Conservation (phyloP, 2,329 filamentous ascomycete genomes). For the Beauveria brongniartii region DNA sequence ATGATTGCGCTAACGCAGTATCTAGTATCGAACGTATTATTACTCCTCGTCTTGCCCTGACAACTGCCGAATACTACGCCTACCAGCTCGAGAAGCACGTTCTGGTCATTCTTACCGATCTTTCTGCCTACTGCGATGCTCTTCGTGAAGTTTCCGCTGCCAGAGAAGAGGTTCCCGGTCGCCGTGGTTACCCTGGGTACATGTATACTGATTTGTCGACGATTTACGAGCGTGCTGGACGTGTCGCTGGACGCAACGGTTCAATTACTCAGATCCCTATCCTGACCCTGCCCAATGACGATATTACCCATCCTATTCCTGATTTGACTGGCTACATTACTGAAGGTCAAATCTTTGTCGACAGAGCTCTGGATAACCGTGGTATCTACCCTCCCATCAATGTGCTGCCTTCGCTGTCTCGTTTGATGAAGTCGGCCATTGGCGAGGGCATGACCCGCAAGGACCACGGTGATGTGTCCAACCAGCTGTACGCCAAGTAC, state of each 20-base stretch:
- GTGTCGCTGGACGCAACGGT: conserved; percentile 92
- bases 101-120: conserved; percentile 93
- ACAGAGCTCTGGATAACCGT: conserved; percentile 89
- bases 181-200: conserved; percentile 99
- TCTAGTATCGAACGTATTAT: conserved; percentile 96
- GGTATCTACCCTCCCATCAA: conserved; percentile 99
- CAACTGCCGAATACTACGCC: conserved; percentile 98
- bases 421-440: conserved; percentile 99
- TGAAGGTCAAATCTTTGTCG: conserved; percentile 96
- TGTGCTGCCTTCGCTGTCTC: conserved; percentile 92
- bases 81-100: conserved; percentile 99
- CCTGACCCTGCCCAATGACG: conserved; percentile 98
- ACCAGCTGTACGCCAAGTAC: conserved; percentile 99
- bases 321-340: conserved; percentile 99
- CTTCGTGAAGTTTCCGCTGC: conserved; percentile 97
- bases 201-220: conserved; percentile 99
- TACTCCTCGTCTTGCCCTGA: conserved; percentile 93
- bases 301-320: conserved; percentile 98
- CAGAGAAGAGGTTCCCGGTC: conserved; percentile 96
- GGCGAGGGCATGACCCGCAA: conserved; percentile 93
- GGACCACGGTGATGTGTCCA: conserved; percentile 97
- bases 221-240: conserved; percentile 97
- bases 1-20: conserved; percentile 12
- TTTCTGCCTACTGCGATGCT: conserved; percentile 97
- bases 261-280: conserved; percentile 99